Evolutionary conservation across 169 alveolate species (phyloP), one percentile per base, ranked within the genome.

Genomic region (Eimeria acervulina): DNA sequence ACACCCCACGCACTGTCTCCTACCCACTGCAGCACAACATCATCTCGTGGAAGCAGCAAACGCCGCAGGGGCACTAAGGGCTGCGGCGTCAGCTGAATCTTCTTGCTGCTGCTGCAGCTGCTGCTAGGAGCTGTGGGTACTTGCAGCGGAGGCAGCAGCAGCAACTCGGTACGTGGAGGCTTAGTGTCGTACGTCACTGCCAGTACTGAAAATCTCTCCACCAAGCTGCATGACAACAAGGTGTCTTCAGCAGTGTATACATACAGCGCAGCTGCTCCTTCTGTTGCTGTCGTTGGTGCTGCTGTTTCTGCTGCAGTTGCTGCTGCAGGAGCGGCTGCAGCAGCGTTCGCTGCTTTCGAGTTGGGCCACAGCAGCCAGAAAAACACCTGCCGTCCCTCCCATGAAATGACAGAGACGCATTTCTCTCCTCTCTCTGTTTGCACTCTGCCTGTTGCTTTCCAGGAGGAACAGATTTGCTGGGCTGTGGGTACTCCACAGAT

Each of bases 1-100:
- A 81, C 90, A 0, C 90, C 90, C 90, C 90, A 44, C 51, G 72
- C 51, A 63, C 90, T 47, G 90, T 42, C 70, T 15, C 90, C 90
- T n/a, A 81, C 90, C 90, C 90, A 81, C 90, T 81, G 90, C 90
- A 81, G 70, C 90, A 81, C 90, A 38, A 81, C 47, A n/a, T 81
- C 90, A 26, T 81, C 90, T 42, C 70, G 31, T 23, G 90, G 90
- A 36, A 81, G 90, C 66, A 81, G 47, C 66, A 81, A 72, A 12
- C 90, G 66, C 90, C 90, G 90, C 90, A 81, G 90, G n/a, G 90
- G 90, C 72, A 81, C 72, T n/a, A 81, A 36, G 33, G 90, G 90
- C 72, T 81, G 90, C 72, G 90, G 90, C 90, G 90, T 51, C 38
- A 51, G 44, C 66, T 33, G 28, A 26, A 21, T 31, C 90, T 44